These are phyloP conservation scores for Ogataea trehalophila DNA, from an alignment of 805 yeast species.

Conservation along the genomic window DNA sequence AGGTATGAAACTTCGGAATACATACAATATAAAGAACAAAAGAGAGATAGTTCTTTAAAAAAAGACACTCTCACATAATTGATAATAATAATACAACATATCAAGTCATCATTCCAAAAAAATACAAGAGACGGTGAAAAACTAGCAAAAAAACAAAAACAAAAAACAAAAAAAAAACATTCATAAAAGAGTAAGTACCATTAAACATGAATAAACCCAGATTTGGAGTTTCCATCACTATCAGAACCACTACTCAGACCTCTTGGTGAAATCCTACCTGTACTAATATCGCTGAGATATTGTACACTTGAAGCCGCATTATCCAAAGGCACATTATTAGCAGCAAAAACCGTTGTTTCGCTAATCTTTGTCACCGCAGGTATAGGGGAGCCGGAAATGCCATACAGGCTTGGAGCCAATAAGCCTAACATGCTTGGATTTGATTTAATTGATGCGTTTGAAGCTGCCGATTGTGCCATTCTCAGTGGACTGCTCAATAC, in stretches of 20 bases:
- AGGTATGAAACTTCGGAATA: no score
- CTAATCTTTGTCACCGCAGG: constrained; percentile 13
- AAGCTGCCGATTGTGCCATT: constrained; percentile 17
- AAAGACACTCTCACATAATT: no score
- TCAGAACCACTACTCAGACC: background rate
- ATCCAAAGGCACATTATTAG: constrained; percentile 10
- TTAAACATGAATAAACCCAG: background rate
- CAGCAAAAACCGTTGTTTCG: constrained; percentile 17
- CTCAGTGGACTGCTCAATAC: constrained; percentile 16
- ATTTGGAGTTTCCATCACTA: background rate
- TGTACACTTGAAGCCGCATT: constrained; percentile 14
- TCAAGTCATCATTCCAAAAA: background rate
- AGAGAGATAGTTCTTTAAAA: no score
- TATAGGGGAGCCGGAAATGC: constrained; percentile 11
- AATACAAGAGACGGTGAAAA: background rate
- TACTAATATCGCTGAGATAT: constrained; percentile 18
- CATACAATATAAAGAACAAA: no score
- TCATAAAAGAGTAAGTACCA: background rate
- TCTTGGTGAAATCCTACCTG: constrained; percentile 12
- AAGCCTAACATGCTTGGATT: constrained; percentile 13
- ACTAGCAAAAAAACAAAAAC: no score
- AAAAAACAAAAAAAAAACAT: background rate
- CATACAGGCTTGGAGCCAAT: constrained; percentile 12
- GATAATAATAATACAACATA: no score
- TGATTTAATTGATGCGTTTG: constrained; percentile 16